Percentiles rank a stretch among this genome's conserved stretches.
These are phyloP conservation scores for Penicillium glabrum DNA, from an alignment of 2,329 filamentous ascomycete genomes.

Conservation along the genomic window DNA sequence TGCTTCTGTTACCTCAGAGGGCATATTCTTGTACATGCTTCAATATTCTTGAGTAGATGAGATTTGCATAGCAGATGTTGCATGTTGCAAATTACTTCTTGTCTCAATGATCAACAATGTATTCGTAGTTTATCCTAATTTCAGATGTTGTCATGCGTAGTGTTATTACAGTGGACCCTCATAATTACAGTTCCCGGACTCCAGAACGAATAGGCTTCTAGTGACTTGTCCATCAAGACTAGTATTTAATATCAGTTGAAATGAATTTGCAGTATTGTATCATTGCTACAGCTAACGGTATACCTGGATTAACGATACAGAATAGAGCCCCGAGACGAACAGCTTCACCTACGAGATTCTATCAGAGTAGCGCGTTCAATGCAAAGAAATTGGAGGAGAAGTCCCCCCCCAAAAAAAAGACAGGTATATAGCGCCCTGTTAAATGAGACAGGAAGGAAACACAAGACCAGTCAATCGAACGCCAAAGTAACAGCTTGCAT, in stretches of 20 bases:
- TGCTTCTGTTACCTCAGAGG: constrained; percentile 1
- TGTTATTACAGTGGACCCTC: too few relatives aligned
- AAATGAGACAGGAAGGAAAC: background rate
- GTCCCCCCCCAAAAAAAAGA: background rate
- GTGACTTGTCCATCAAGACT: too few relatives aligned
- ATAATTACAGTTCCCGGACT: too few relatives aligned
- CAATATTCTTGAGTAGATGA: constrained; percentile 10
- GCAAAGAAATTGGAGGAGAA: background rate
- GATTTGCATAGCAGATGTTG: constrained; percentile 7
- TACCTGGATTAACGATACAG: background rate
- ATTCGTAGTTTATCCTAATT: background rate
- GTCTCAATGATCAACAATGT: background rate
- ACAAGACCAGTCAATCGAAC: background rate
- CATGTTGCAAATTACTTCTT: constrained; percentile 10
- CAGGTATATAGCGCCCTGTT: background rate
- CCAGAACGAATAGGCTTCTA: too few relatives aligned
- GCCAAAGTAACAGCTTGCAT: constrained; percentile 1
- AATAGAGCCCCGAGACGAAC: background rate
- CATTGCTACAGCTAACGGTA: background rate
- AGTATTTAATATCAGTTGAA: background rate
- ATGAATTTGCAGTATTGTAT: background rate
- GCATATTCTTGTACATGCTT: constrained; percentile 25
- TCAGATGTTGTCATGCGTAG: too few relatives aligned
- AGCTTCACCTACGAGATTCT: background rate
- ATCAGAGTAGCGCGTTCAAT: background rate